Evolutionary conservation across 306 rosid species (phyloP).

Genomic region (Mucuna pruriens): DNA sequence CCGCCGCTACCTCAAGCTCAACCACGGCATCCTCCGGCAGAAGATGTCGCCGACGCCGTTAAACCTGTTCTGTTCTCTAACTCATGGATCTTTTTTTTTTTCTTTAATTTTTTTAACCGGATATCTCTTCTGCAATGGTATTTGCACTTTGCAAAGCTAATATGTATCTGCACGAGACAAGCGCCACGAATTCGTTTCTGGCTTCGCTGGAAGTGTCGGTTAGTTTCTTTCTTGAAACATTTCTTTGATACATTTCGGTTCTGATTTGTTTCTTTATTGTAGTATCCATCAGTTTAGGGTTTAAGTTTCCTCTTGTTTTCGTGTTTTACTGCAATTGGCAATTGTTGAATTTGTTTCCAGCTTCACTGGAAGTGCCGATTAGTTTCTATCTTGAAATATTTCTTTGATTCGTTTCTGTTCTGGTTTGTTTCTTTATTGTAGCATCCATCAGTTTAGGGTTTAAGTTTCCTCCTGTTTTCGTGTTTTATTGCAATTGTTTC

Average conservation of each 20-base stretch:
- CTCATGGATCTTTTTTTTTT: neutral
- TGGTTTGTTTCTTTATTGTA: neutral
- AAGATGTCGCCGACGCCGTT: conserved; percentile 96
- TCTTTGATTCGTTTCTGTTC: no score
- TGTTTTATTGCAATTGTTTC: neutral
- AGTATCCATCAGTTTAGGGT: conserved; percentile 5
- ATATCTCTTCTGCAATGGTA: neutral
- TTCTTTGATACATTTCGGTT: neutral
- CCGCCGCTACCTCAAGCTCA: conserved; percentile 85
- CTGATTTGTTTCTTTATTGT: neutral
- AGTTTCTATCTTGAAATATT: no score
- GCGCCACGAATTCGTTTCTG: conserved; percentile 88
- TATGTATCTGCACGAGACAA: conserved; percentile 91
- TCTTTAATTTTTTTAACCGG: no score
- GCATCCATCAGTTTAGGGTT: conserved; percentile 4
- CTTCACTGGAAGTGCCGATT: no score
- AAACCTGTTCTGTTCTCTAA: conserved; percentile 40
- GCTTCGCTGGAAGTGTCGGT: conserved; percentile 99
- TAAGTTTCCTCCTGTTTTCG: neutral
- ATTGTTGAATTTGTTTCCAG: no score
- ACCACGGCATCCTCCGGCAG: conserved; percentile 97
- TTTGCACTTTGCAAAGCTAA: conserved; percentile 84
- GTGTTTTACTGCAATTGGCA: no score
- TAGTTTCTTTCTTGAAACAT: conserved; percentile 27
- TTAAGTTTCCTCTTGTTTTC: neutral